Evolutionary conservation across 73 alveolate species (phyloP).

Genomic region (Tetrahymena elliotti): DNA sequence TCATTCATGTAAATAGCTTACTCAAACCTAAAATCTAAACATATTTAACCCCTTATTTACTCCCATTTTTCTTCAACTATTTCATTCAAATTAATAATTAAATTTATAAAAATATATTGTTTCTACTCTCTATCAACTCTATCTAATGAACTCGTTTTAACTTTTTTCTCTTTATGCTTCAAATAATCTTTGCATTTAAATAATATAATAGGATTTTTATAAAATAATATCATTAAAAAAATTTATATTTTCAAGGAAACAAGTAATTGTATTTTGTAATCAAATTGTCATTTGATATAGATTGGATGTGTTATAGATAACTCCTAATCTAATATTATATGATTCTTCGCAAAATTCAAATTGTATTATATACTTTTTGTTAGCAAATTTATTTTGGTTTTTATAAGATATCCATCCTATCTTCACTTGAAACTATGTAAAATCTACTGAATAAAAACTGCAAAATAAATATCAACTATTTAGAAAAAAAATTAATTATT

Average conservation of each 20-base stretch:
- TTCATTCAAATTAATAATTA: too few relatives aligned
- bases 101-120: too few relatives aligned
- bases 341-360: background rate
- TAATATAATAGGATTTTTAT: too few relatives aligned
- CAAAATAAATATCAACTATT: background rate
- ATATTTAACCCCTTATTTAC: background rate
- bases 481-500: background rate
- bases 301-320: too few relatives aligned
- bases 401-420: background rate
- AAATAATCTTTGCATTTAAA: too few relatives aligned
- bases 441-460: background rate
- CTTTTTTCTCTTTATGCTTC: too few relatives aligned
- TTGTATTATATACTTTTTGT: too few relatives aligned
- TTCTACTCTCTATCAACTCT: too few relatives aligned
- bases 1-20: background rate
- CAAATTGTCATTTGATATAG: background rate
- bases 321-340: background rate
- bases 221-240: too few relatives aligned
- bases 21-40: background rate
- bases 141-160: too few relatives aligned
- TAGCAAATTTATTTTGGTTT: background rate
- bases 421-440: background rate
- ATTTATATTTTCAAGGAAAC: too few relatives aligned
- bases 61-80: background rate
- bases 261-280: too few relatives aligned